Base-by-base conservation (phyloP, 495 filamentous ascomycete genomes). In the Penicillium turbatum region DNA sequence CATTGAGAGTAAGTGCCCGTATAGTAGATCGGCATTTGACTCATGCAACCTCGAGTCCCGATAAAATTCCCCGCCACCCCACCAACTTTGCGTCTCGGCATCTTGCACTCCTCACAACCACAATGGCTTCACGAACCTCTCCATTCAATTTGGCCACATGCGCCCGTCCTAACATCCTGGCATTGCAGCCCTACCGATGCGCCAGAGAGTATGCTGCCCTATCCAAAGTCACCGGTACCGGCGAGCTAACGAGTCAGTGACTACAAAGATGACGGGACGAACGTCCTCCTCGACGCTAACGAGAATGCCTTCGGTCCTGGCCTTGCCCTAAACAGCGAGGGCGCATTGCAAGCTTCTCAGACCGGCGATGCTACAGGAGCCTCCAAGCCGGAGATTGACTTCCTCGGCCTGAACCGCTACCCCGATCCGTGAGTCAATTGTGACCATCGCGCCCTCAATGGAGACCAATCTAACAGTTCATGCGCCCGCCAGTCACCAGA, bases 231-330 rank as follows among this genome's bases (percentile, higher is more conserved):
- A 55, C 58, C 51, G 54, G 48, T 53, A 53, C 40, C 49, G 41
- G 40, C 24, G 41, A 53, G 59, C 73, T 76, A 69, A 76, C 60
- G 54, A 66, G 53, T 53, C 70, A 95, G 90, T 79, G 92, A 98
- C 81, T 97, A 97, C 79, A 96, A 97, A 79, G 93, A 98, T 66
- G 88, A 98, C 64, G 95, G 93, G 58, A 95, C 86, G 41, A 97
- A 97, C 67, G 86, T 97, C 51, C 84, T 98, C 27, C 87, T 98
- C 53, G 93, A 98, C 65, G 93, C 95, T 52, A 98, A 98, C 60
- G 93, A 98, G 71, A 98, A 97, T 66, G 91, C 93, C 47, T 96
- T 86, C 70, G 93, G 95, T 2, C 92, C 93, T 1, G 81, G 84
- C 12, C 70, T 91, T 35, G 72, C 71, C 8, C 51, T 83, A 47